These are phyloP conservation scores for Calonectria fujianensis DNA, from an alignment of 2,329 filamentous ascomycete genomes.

Conservation along the genomic window DNA sequence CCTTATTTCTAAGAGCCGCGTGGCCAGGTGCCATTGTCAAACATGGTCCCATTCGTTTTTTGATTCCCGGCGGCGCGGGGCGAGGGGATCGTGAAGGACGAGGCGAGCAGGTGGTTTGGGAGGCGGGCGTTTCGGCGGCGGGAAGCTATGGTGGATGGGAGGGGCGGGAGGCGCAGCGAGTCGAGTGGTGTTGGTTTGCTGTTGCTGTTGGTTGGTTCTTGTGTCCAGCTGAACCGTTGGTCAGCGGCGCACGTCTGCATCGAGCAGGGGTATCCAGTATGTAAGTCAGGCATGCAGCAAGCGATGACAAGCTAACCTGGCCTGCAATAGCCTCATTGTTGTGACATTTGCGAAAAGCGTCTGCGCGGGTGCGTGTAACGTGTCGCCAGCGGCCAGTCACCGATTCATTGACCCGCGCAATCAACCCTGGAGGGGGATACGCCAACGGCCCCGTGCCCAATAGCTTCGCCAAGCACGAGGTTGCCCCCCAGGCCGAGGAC, in stretches of 20 bases:
- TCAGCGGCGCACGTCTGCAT: constrained; percentile 20
- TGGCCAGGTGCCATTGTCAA: not conserved
- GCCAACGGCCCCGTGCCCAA: not conserved
- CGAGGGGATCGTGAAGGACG: constrained; percentile 33
- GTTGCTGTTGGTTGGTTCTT: constrained; percentile 34
- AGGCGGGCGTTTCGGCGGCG: constrained; percentile 30
- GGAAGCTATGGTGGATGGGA: constrained; percentile 31
- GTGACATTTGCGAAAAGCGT: not conserved
- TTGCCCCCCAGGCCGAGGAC: not conserved
- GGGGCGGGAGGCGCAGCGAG: constrained; percentile 34
- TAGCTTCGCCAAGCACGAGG: not conserved
- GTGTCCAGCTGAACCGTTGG: constrained; percentile 28
- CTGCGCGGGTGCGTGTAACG: constrained; percentile 16
- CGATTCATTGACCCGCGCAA: not conserved
- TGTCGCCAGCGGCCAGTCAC: not conserved
- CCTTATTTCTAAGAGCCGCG: constrained; percentile 3
- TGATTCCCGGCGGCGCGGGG: not conserved
- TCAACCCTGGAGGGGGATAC: constrained; percentile 1
- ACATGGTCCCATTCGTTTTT: not conserved
- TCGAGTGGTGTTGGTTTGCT: not conserved
- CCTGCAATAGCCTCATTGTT: constrained; percentile 17
- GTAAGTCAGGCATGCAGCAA: constrained; percentile 20
- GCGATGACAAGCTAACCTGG: constrained; percentile 1
- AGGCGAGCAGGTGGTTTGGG: constrained; percentile 33
- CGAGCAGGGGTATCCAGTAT: constrained; percentile 29